Percentiles rank a stretch among this genome's conserved stretches.
phyloP scores from a whole-genome alignment of 805 yeast genomes.

The Candida ascalaphidarum region DNA sequence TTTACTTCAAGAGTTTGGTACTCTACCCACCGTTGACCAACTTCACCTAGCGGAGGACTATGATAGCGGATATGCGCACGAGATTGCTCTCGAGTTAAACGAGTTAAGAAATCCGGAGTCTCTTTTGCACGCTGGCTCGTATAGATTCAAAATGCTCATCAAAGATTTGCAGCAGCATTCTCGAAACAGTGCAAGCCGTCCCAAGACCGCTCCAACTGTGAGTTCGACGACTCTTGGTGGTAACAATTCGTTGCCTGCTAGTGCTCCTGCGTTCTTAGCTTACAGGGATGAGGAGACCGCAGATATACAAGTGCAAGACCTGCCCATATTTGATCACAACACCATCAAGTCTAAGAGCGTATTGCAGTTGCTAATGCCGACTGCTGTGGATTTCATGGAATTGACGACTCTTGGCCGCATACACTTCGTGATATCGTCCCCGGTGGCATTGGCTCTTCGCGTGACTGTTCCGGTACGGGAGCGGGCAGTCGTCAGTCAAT shows the following conservation, averaged over 20 bases:
- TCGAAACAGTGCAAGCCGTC: conserved; percentile 1
- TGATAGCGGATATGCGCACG: no score
- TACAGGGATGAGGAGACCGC: conserved; percentile 1
- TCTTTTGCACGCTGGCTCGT: conserved; percentile 17
- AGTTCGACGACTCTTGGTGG: no score
- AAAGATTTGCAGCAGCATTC: conserved; percentile 23
- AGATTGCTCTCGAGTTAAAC: no score
- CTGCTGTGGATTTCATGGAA: not conserved
- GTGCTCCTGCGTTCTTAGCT: conserved; percentile 1
- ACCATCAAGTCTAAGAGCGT: not conserved
- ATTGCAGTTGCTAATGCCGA: no score
- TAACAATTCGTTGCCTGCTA: no score
- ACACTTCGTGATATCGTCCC: conserved; percentile 9
- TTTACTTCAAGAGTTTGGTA: conserved; percentile 11
- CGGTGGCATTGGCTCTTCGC: conserved; percentile 17
- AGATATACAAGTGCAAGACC: conserved; percentile 6
- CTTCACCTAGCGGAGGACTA: no score
- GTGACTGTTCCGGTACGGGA: conserved; percentile 26
- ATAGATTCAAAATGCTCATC: conserved; percentile 23
- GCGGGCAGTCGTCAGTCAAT: conserved; percentile 4
- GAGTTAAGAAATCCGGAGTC: conserved; percentile 1
- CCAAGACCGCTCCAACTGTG: no score
- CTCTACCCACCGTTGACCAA: conserved; percentile 22
- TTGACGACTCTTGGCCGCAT: not conserved
- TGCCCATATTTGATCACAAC: conserved; percentile 4